These are phyloP conservation scores for Phanerodontia chrysosporium DNA, from an alignment of 768 basidiomycete genomes.

Conservation along the genomic window DNA sequence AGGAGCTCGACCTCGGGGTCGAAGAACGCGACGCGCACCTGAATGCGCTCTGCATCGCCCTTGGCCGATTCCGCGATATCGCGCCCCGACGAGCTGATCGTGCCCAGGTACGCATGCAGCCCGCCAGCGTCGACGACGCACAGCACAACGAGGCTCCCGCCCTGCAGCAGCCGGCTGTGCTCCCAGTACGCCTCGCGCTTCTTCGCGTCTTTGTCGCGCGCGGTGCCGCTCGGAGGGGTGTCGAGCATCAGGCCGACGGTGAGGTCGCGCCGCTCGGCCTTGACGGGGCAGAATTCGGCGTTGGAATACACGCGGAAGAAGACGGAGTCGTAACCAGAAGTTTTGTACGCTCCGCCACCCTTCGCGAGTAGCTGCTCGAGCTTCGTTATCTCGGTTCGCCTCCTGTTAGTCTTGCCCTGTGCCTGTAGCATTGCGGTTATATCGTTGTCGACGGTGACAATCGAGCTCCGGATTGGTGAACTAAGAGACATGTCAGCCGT, in stretches of 20 bases:
- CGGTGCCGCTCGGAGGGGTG: conserved; percentile 48
- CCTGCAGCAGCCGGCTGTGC: conserved; percentile 52
- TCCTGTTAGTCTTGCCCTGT: not conserved
- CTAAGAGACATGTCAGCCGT: conserved; percentile 10
- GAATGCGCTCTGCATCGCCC: conserved; percentile 29
- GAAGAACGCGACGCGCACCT: conserved; percentile 57
- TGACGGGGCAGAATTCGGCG: conserved; percentile 41
- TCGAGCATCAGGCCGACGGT: conserved; percentile 43
- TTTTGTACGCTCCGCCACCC: conserved; percentile 54
- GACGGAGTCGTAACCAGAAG: conserved; percentile 39
- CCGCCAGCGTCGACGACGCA: conserved; percentile 29
- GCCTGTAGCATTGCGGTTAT: conserved; percentile 13
- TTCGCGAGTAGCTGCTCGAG: conserved; percentile 44
- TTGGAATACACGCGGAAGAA: conserved; percentile 64
- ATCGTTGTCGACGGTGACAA: conserved; percentile 14
- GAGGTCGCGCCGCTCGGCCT: conserved; percentile 50
- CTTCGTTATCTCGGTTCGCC: conserved; percentile 27
- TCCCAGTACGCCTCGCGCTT: conserved; percentile 59
- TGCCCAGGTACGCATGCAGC: conserved; percentile 48
- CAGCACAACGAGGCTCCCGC: conserved; percentile 62
- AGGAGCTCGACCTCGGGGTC: conserved; percentile 50
- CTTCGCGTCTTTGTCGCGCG: conserved; percentile 35
- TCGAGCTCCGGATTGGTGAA: conserved; percentile 17
- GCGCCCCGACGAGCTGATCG: conserved; percentile 35
- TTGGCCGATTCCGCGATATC: conserved; percentile 47